Evolutionary conservation across 2,329 filamentous ascomycete genomes (phyloP).

Genomic region (Camillea tinctor): DNA sequence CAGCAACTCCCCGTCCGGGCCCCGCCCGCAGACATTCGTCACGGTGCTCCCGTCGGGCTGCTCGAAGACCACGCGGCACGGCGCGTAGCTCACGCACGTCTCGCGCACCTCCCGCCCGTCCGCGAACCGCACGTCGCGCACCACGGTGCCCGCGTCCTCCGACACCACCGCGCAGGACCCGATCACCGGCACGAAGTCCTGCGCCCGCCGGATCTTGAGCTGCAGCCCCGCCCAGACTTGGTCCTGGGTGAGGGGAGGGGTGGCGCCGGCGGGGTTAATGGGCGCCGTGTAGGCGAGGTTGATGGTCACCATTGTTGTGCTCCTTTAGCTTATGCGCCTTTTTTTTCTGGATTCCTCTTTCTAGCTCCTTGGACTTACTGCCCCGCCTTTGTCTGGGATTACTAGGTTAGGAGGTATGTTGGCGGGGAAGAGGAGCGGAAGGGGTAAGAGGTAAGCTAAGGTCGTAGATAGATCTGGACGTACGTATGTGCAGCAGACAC

Average conservation of each 20-base stretch:
- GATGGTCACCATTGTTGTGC: conserved; percentile 33
- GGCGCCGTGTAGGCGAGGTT: conserved; percentile 36
- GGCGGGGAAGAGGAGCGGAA: too few species aligned
- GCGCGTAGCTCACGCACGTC: conserved; percentile 31
- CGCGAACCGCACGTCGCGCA: conserved; percentile 25
- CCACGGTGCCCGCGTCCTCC: conserved; percentile 22
- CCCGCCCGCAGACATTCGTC: conserved; percentile 34
- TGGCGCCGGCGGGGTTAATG: conserved; percentile 34
- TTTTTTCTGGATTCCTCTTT: background rate
- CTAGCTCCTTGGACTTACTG: background rate
- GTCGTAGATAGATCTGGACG: too few species aligned
- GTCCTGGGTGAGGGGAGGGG: conserved; percentile 28
- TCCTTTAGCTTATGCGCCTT: background rate
- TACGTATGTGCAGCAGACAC: too few species aligned
- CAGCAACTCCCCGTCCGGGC: conserved; percentile 28
- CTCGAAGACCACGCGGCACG: conserved; percentile 34
- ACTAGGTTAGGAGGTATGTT: too few species aligned
- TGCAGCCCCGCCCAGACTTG: conserved; percentile 38
- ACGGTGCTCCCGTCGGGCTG: conserved; percentile 38
- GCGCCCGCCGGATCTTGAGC: conserved; percentile 35
- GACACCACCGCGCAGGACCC: conserved; percentile 30
- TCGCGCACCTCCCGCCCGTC: conserved; percentile 28
- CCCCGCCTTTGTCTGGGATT: too few species aligned
- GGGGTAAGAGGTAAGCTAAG: too few species aligned
- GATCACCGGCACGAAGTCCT: conserved; percentile 40